Percentiles rank a stretch among this genome's conserved stretches.
phyloP scores from a whole-genome alignment of 768 basidiomycete species.

The Lactarius evosmus region DNA sequence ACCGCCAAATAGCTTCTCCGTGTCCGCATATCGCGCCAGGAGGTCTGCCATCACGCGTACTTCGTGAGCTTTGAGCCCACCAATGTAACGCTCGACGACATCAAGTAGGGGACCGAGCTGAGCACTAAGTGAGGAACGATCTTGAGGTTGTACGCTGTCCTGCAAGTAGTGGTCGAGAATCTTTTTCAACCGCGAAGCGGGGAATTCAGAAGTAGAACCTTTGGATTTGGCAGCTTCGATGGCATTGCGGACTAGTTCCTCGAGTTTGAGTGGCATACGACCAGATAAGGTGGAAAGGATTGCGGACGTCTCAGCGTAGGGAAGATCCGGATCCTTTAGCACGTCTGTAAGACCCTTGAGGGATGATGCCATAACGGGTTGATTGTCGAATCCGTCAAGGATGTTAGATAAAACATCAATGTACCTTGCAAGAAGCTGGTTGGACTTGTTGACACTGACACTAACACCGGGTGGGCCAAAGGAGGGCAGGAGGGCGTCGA shows the following conservation, averaged over 20 bases:
- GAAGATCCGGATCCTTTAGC: constrained; percentile 80
- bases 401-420: constrained; percentile 82
- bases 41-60: constrained; percentile 71
- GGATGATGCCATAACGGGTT: constrained; percentile 80
- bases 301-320: constrained; percentile 79
- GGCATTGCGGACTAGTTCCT: constrained; percentile 74
- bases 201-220: constrained; percentile 80
- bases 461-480: constrained; percentile 84
- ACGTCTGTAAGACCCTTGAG: constrained; percentile 84
- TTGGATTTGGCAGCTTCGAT: constrained; percentile 77
- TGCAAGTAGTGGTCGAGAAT: constrained; percentile 80
- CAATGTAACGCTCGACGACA: constrained; percentile 73
- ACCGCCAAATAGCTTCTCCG: constrained; percentile 91
- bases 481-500: constrained; percentile 86
- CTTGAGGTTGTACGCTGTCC: constrained; percentile 75
- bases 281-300: constrained; percentile 88
- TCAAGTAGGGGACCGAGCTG: constrained; percentile 69
- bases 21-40: constrained; percentile 74
- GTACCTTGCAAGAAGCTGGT: constrained; percentile 78
- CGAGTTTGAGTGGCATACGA: constrained; percentile 88
- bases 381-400: constrained; percentile 95
- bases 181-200: constrained; percentile 81
- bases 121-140: constrained; percentile 73
- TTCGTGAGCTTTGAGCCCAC: constrained; percentile 86
- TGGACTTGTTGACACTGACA: constrained; percentile 87